Base-by-base conservation (phyloP, 208 protist species). In the Porcisia hertigi region DNA sequence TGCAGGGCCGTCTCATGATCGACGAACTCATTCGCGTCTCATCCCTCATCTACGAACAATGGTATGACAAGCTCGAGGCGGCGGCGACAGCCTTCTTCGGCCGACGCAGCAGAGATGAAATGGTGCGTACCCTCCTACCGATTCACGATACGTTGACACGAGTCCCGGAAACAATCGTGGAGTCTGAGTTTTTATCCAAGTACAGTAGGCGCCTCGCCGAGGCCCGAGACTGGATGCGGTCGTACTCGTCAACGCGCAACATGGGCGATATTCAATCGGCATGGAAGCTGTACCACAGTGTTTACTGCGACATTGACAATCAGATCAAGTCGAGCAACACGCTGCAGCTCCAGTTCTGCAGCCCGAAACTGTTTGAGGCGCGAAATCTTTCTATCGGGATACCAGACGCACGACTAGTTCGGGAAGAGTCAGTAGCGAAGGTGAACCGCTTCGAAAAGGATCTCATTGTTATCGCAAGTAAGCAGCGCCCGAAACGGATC, bases 401-500 rank as follows among this genome's bases (percentile, higher is more conserved):
- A 63, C 92, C 97, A 54, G 89, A 94, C 77, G 90, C 84, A 2
- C 98, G 96, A 47, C 97, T 98, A 0, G 84, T 87, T 59, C 81
- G 86, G 36, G 87, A 91, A 58, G 85, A 93, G 65, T 78, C 84
- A 23, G 81, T 99, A 0, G 91, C 98, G 23, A 86, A 89, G 70
- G 99, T 99, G 71, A 63, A 83, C 34, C 87, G 79, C 30, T 99
- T 99, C 81, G 83, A 86, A 25, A 83, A 96, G 25, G 86, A 86
- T 11, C 82, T 99, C 5, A 77, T 79, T 20, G 98, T 99, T 1
- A 99, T 99, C 75, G 60, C 91, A 12, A 99, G 98, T 41, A 99
- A 99, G 91, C 99, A 99, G 91, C 87, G 99, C 47, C 99, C 99
- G 47, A 91, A 99, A 74, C 98, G 98, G 77, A 83, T 99, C 9